A percentile compares a stretch with the other conserved stretches of the same genome.
These are phyloP conservation scores for Xylaria scruposa DNA, from an alignment of 495 filamentous ascomycete species.

Conservation along the genomic window DNA sequence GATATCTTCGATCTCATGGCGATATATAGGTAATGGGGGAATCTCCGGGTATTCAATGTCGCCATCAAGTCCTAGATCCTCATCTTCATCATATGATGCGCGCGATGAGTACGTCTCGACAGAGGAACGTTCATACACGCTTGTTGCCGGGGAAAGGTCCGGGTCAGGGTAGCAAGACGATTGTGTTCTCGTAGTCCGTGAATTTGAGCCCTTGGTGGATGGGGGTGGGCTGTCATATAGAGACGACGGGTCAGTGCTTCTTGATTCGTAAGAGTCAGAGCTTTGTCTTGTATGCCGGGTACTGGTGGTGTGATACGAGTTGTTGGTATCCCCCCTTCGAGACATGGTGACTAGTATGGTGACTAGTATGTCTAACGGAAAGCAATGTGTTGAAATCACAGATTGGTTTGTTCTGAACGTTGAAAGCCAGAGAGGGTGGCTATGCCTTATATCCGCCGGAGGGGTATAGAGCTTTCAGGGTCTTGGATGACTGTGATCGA, in stretches of 20 bases:
- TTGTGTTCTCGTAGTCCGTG: constrained; percentile 46
- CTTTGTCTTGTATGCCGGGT: constrained; percentile 68
- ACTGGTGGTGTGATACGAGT: constrained; percentile 52
- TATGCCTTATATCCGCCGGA: constrained; percentile 35
- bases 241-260: constrained; percentile 72
- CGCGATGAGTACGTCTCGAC: constrained; percentile 81
- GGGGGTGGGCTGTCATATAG: constrained; percentile 63
- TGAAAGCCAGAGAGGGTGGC: constrained; percentile 25
- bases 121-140: constrained; percentile 65
- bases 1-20: constrained; percentile 63
- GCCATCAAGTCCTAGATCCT: constrained; percentile 62
- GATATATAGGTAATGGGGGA: constrained; percentile 64
- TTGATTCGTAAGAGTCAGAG: constrained; percentile 67
- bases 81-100: constrained; percentile 67
- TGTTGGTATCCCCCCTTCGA: constrained; percentile 37
- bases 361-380: constrained; percentile 15
- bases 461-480: constrained; percentile 35
- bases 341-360: constrained; percentile 39
- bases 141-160: constrained; percentile 55
- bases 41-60: constrained; percentile 51
- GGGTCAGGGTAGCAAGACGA: constrained; percentile 47
- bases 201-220: constrained; percentile 53
- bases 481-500: constrained; percentile 33
- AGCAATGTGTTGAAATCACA: constrained; percentile 29
- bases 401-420: constrained; percentile 19